Base-by-base conservation (phyloP, 352 stramenopile genomes). In the Phytophthora brassicae region DNA sequence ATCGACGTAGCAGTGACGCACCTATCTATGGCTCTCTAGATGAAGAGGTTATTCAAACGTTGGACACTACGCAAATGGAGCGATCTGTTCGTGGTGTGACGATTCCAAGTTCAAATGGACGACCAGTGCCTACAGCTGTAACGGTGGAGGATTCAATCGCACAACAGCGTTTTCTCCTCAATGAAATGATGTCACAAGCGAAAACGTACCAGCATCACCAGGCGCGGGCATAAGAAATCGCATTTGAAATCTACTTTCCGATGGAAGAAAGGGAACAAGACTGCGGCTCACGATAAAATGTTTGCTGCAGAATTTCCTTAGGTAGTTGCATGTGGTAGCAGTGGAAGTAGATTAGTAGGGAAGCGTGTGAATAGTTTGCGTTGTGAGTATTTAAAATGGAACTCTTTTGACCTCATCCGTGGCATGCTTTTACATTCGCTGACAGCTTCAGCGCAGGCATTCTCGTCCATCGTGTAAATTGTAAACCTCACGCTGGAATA, bases 101-200 rank as follows among this genome's bases (percentile, higher is more conserved):
- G 6, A 17, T 72, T 0, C 26, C 31, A 22, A 66, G 43, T 50
- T 54, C 46, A 33, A 65, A 42, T 12, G 39, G 35, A 11, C 59
- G 49, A 12, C 44, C 47, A 3, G 38, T 72, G 1, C 58, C 70
- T 2, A 76, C 54, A 20, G 67, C 75, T 11, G 68, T 81, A 64
- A 20, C 65, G 17, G 68, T 89, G 28, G 78, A 89, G 54, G 66
- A 84, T 31, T 88, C 77, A 31, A 86, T 90, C 51, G 81, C 81
- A 9, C 78, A 90, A 38, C 81, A 90, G 59, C 67, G 77, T 9
- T 71, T 78, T 42, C 23, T 90, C 43, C 73, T 90, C 20, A 55
- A 87, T 42, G 74, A 88, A 69, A 90, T 90, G 78, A 71, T 90
- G 55, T 66, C 60, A 23, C 74, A 84, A 58, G 79, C 79, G 49